Conservation (phyloP, 2,329 filamentous ascomycete species). For the Escovopsis sp. region DNA sequence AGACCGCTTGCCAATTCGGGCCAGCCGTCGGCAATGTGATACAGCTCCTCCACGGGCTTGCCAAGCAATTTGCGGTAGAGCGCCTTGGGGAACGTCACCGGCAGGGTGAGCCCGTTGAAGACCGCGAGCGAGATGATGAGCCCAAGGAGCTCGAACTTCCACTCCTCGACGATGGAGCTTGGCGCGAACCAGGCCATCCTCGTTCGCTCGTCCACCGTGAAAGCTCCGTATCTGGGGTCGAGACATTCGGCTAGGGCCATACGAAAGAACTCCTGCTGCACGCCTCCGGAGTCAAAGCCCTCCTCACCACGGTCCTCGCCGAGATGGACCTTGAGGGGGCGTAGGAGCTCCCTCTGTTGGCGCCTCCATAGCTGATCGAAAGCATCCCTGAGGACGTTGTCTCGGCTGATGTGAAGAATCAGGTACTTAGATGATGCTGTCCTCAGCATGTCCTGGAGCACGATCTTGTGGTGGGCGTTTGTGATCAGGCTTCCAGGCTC, state of each 20-base stretch:
- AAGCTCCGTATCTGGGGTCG: conserved; percentile 62
- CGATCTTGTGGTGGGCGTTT: conserved; percentile 41
- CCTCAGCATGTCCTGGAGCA: conserved; percentile 46
- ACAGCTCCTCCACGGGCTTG: conserved; percentile 50
- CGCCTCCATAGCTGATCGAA: conserved; percentile 84
- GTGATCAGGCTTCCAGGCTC: conserved; percentile 38
- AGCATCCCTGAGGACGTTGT: conserved; percentile 54
- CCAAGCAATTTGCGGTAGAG: conserved; percentile 70
- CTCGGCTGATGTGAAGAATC: conserved; percentile 51
- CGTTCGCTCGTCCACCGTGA: conserved; percentile 61
- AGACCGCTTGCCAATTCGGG: conserved; percentile 64
- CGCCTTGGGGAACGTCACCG: conserved; percentile 72
- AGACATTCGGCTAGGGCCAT: conserved; percentile 68
- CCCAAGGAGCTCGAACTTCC: conserved; percentile 83
- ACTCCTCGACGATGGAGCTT: conserved; percentile 63
- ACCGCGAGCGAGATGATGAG: conserved; percentile 77
- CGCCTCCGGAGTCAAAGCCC: conserved; percentile 83
- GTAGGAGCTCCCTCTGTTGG: conserved; percentile 64
- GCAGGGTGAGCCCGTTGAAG: conserved; percentile 85
- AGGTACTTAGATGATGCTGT: conserved; percentile 56
- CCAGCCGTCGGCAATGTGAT: conserved; percentile 79
- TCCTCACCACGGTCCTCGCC: conserved; percentile 73
- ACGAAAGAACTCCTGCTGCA: conserved; percentile 93
- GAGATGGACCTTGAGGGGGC: conserved; percentile 77
- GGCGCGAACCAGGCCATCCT: conserved; percentile 82